Evolutionary conservation across 148 eudicot species (phyloP), one percentile per base, ranked within the genome.

Genomic region (Beta vulgaris): DNA sequence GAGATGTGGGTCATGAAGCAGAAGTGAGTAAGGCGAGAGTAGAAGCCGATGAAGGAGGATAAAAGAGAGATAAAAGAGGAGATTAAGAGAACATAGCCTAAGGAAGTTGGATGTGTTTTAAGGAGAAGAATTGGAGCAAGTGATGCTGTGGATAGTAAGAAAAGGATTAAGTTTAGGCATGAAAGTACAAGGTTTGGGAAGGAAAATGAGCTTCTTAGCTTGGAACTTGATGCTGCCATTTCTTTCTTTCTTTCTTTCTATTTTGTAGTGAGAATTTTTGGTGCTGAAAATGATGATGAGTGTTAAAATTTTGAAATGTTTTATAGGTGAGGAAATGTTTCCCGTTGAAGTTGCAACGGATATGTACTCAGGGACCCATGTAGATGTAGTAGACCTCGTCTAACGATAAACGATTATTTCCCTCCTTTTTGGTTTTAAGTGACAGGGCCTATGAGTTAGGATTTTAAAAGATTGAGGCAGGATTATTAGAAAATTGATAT

Each of bases 1-100:
- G 90, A 82, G 39, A 91, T 12, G 37, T 88, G 87, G 67, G 89
- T 84, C 21, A 81, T 34, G 83, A 85, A 88, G 84, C 97, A 91
- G 1, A 79, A 84, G 53, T 85, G 89, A 34, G 91, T 72, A 14
- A 91, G 82, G 4, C 76, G 85, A 11, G 92, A 84, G 80, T 81
- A 89, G 70, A 91, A 85, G 4, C 97, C 93, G 15, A 89, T 54
- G 28, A 89, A 86, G 15, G 93, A 82, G n/a, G 93, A 83, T 71
- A 87, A 31, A 7, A 91, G 54, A 2, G 97, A 87, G 67, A 85
- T 78, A 26, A 66, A 55, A 0, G 97, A 87, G 32, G 90, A 78
- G 39, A 82, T 74, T 46, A 91, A 21, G 54, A 89, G 80, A 18
- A 87, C 88, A 59, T 61, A 84, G 15, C 91, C 97, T 3, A 89